A percentile compares a stretch with the other conserved stretches of the same genome.
phyloP scores from a whole-genome alignment of 23 red algal species.

The Agarophyton chilense region DNA sequence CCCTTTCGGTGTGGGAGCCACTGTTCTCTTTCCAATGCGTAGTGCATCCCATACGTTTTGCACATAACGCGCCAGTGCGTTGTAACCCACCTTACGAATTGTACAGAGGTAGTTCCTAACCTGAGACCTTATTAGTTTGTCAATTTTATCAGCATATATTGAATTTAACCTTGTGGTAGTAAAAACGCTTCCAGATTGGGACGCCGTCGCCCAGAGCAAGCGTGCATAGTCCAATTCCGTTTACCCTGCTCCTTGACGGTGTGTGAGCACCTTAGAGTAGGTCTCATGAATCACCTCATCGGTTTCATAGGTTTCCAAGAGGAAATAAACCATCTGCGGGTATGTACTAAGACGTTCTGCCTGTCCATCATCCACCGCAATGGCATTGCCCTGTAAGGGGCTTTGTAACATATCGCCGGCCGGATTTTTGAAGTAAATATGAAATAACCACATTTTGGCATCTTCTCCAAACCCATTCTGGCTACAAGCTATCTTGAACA shows the following conservation, averaged over 20 bases:
- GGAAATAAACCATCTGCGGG: background rate
- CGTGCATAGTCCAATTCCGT: slow-evolving; percentile 19
- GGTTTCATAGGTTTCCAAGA: slow-evolving; percentile 24
- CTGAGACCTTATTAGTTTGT: background rate
- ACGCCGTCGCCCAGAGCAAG: background rate
- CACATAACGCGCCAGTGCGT: background rate
- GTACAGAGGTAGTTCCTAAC: background rate
- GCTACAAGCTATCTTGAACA: too few species aligned
- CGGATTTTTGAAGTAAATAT: background rate
- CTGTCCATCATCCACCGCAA: background rate
- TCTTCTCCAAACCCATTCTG: too few species aligned
- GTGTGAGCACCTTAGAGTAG: background rate
- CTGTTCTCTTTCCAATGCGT: background rate
- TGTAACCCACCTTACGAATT: background rate
- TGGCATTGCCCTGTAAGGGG: background rate
- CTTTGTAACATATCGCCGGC: background rate
- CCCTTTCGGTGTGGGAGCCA: too few species aligned
- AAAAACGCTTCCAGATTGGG: slow-evolving; percentile 1
- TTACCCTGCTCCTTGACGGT: background rate
- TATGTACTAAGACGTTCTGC: background rate
- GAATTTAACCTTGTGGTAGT: slow-evolving; percentile 1
- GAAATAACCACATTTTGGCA: background rate
- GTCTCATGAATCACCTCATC: slow-evolving; percentile 23
- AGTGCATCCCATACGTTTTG: background rate
- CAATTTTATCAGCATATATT: slow-evolving; percentile 13